These are phyloP conservation scores for Arthrobotrys conoides DNA, from an alignment of 2,329 filamentous ascomycete species.

Conservation along the genomic window DNA sequence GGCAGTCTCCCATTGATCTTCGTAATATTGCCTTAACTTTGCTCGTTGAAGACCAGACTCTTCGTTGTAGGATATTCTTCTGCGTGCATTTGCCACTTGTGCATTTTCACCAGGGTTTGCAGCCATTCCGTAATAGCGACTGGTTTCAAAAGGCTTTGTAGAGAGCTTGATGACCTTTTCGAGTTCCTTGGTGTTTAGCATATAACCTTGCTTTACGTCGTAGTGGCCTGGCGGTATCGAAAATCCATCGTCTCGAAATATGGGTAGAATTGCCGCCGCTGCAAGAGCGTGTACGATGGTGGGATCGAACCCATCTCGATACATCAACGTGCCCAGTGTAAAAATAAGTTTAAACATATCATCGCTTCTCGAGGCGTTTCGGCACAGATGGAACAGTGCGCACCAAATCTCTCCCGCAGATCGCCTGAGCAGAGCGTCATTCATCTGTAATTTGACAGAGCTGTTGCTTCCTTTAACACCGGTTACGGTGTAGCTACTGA, in stretches of 20 bases:
- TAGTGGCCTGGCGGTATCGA: constrained; percentile 33
- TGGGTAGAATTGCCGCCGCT: constrained; percentile 28
- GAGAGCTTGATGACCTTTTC: constrained; percentile 9
- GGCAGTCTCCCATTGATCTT: constrained; percentile 7
- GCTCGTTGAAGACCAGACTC: neutral
- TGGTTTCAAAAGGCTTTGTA: constrained; percentile 9
- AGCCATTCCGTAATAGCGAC: neutral
- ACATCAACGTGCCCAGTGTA: constrained; percentile 25
- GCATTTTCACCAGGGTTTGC: constrained; percentile 1
- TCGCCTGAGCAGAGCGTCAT: constrained; percentile 36
- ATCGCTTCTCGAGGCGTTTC: constrained; percentile 1
- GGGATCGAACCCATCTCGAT: constrained; percentile 38
- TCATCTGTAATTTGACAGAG: constrained; percentile 31
- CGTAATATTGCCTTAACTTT: constrained; percentile 15
- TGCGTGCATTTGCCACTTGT: neutral
- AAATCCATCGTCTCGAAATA: constrained; percentile 14
- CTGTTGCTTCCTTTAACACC: constrained; percentile 39
- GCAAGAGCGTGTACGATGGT: constrained; percentile 39
- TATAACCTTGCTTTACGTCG: constrained; percentile 14
- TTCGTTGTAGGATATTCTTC: constrained; percentile 17
- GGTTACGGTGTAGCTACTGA: constrained; percentile 10
- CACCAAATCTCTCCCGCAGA: constrained; percentile 54
- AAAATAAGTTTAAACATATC: constrained; percentile 42
- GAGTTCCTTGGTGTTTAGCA: neutral
- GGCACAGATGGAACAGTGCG: constrained; percentile 33